These are phyloP conservation scores for Radiomyces spectabilis DNA, from an alignment of 192 early-diverging fungal species.

Conservation along the genomic window DNA sequence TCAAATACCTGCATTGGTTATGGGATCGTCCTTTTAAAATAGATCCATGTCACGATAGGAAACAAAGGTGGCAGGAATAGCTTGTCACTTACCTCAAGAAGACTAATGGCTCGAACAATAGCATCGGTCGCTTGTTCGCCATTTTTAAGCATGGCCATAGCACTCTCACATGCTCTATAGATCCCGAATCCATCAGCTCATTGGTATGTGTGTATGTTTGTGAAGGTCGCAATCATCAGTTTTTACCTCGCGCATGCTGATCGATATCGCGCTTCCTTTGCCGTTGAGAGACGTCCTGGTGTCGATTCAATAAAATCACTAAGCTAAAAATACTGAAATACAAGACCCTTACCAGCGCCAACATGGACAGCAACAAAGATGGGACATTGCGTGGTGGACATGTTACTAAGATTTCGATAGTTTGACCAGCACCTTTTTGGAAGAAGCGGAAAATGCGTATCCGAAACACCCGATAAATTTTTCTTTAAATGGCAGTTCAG, in stretches of 20 bases:
- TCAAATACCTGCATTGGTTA: constrained; percentile 35
- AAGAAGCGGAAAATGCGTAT: too few relatives aligned
- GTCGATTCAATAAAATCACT: too few relatives aligned
- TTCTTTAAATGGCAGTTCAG: too few relatives aligned
- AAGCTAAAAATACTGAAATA: too few relatives aligned
- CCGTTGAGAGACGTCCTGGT: constrained; percentile 25
- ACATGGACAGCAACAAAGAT: constrained; percentile 45
- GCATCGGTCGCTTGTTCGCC: constrained; percentile 15
- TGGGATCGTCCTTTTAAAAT: constrained; percentile 20
- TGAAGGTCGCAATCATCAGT: not conserved
- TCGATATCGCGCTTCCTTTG: constrained; percentile 23
- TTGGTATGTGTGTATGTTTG: not conserved
- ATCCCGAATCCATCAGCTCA: too few relatives aligned
- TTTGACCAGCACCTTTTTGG: too few relatives aligned
- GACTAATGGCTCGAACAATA: constrained; percentile 28
- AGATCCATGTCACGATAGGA: not conserved
- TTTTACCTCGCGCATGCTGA: constrained; percentile 25
- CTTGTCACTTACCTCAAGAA: constrained; percentile 23
- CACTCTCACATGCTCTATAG: constrained; percentile 31
- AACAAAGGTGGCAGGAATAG: not conserved
- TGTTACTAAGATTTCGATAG: too few relatives aligned
- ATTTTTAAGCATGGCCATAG: constrained; percentile 15
- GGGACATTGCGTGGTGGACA: not conserved
- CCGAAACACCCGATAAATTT: too few relatives aligned
- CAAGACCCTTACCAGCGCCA: constrained; percentile 37